Evolutionary conservation across 805 yeast genomes (phyloP), one percentile per base, ranked within the genome.

Genomic region (Starmerella khaoyaiensis): DNA sequence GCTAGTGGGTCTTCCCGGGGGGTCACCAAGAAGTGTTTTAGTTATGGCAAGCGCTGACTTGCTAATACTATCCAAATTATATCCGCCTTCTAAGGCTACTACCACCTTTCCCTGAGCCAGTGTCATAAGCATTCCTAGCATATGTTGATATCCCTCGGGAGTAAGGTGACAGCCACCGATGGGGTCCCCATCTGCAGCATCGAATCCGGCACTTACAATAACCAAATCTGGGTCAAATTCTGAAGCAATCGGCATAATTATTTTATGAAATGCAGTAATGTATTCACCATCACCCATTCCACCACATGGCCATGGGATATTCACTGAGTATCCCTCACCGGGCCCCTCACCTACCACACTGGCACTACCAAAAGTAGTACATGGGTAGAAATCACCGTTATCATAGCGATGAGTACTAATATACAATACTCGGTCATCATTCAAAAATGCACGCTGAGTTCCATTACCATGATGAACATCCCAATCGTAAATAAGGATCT

Each of bases 401-500:
- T 90, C 97, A 55, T 80, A 87, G 46, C 98, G 71, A 59, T 90
- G 99, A 21, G 87, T 60, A 0, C 97, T 86, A 31, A 90, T 74
- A 58, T 90, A 90, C 24, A 90, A 65, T 7, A 90, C 96, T 38
- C 93, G 65, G 20, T 93, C 93, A 54, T 90, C 95, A 46, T 81
- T 71, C 48, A 72, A 72, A 50, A 90, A 90, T 2, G 93, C 83
- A 55, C 79, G 78, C 58, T 90, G 98, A 1, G 99, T 90, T 27
- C 99, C 99, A 58, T 90, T 90, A 19, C 99, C 99, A 58, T 90
- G 99, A 59, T 90, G 99, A 33, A 90, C 84, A 59, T 90, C 99
- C 99, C 99, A 90, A 58, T 90, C 99, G 17, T 86, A 53, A 41
- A 90, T 76, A 40, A 83, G 72, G 27, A 90, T 81, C 49, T 71